Conservation (phyloP, 306 rosid species). For the Prunus salicina region DNA sequence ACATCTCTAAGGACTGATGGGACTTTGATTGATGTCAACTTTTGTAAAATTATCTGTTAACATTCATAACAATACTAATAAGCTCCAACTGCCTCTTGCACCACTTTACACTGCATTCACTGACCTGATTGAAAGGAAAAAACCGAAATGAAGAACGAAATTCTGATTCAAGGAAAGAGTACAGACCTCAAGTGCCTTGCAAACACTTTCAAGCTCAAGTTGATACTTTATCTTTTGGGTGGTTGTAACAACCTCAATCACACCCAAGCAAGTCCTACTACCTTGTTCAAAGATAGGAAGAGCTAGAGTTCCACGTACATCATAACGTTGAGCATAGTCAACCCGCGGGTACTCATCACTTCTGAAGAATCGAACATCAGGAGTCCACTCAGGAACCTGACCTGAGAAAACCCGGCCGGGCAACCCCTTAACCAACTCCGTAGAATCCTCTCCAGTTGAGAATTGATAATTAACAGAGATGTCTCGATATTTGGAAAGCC, state of each 20-base stretch:
- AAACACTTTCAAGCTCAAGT: slow-evolving; percentile 65
- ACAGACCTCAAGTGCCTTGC: slow-evolving; percentile 94
- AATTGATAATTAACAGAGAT: slow-evolving; percentile 58
- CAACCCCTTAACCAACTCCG: slow-evolving; percentile 55
- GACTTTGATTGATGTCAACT: neutral
- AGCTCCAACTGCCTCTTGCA: neutral
- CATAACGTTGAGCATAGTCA: slow-evolving; percentile 60
- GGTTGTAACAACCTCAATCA: slow-evolving; percentile 85
- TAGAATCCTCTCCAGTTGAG: slow-evolving; percentile 55
- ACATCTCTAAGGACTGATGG: neutral
- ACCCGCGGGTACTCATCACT: slow-evolving; percentile 82
- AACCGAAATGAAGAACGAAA: slow-evolving; percentile 7
- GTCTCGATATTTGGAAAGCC: slow-evolving; percentile 63
- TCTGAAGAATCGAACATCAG: slow-evolving; percentile 77
- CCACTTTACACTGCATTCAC: neutral
- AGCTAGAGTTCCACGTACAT: slow-evolving; percentile 80
- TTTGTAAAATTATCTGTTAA: neutral
- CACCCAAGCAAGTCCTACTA: slow-evolving; percentile 77
- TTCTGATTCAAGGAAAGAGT: slow-evolving; percentile 2
- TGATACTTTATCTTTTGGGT: slow-evolving; percentile 61
- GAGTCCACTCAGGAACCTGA: slow-evolving; percentile 96
- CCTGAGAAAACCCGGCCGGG: slow-evolving; percentile 80
- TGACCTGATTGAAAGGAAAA: slow-evolving; percentile 1
- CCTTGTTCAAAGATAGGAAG: slow-evolving; percentile 83
- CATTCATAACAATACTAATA: neutral